These are phyloP conservation scores for Podaxis sp. DNA, from an alignment of 768 basidiomycete genomes.

Conservation along the genomic window DNA sequence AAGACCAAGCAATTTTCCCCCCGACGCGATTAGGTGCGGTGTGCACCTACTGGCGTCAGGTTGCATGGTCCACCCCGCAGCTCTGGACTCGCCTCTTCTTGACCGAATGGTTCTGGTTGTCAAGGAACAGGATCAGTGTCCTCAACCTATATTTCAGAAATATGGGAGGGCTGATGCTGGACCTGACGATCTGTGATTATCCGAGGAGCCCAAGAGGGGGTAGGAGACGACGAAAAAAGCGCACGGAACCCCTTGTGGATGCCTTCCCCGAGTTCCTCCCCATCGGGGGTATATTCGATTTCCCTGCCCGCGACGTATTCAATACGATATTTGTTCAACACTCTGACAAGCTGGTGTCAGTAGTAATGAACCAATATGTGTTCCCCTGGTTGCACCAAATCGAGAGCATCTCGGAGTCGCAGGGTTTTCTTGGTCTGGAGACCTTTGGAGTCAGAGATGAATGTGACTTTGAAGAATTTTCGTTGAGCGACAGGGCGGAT, in stretches of 20 bases:
- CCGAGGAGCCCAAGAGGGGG: background rate
- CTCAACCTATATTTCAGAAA: conserved; percentile 5
- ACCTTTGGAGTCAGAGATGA: background rate
- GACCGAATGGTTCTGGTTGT: background rate
- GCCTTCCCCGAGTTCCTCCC: background rate
- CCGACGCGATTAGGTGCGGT: conserved; percentile 3
- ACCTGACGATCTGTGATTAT: background rate
- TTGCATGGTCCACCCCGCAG: conserved; percentile 1
- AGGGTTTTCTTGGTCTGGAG: background rate
- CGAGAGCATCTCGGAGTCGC: background rate
- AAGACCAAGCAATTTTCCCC: background rate
- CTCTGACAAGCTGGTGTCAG: background rate
- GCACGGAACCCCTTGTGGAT: background rate
- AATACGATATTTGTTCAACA: background rate
- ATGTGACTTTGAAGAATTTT: background rate
- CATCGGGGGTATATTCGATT: background rate
- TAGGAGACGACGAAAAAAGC: background rate
- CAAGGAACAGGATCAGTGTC: background rate
- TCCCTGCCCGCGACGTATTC: conserved; percentile 4
- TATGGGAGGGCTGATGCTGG: background rate
- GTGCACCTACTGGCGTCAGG: background rate
- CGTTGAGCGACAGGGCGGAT: background rate
- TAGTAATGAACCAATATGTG: background rate
- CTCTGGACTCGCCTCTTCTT: background rate
- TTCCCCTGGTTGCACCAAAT: background rate